Base-by-base conservation (phyloP, 2,329 filamentous ascomycete genomes). In the Fusarium falciforme region DNA sequence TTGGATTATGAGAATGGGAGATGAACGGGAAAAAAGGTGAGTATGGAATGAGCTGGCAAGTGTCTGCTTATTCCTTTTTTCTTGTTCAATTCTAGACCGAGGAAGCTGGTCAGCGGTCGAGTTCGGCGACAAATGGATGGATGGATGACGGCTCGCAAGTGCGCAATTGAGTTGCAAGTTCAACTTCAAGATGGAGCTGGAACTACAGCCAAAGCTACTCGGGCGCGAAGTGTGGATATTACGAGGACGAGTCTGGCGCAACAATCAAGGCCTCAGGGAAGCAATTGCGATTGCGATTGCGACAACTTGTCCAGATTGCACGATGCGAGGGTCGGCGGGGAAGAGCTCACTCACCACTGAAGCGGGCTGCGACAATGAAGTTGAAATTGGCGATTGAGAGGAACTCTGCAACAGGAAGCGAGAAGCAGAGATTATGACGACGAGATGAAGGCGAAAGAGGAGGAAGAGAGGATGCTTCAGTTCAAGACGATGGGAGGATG, bases 1-100 rank as follows among this genome's bases (percentile, higher is more conserved):
- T 70, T 83, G 80, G 75, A 75, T 76, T 77, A 76, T 71, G 72
- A 76, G 66, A 73, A 68, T 67, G 66, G 65, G 71, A 29, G 64
- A 75, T 69, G 68, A 75, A 72, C 73, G 73, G 70, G 68, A 7
- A 49, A 61, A 73, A 70, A 66, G 63, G 70, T 60, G 64, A 70
- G 63, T 61, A 47, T 64, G 68, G 69, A 72, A 77, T 69, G 73
- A 77, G 68, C 72, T 70, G 77, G 73, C 71, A 67, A 79, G 76
- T 76, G 73, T 74, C 70, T 75, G 69, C 71, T 76, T 77, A 70
- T 75, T 76, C 73, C 66, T 61, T 64, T 68, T 36, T 63, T 57
- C 47, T 71, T 71, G 68, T 75, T 78, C 72, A 77, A 72, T 76
- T 78, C 77, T 78, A 67, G 38, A 47, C n/a, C 5, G 61, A 44